phyloP scores from a whole-genome alignment of 2,329 filamentous ascomycete species.

The Rhytidhysteron rufulum region DNA sequence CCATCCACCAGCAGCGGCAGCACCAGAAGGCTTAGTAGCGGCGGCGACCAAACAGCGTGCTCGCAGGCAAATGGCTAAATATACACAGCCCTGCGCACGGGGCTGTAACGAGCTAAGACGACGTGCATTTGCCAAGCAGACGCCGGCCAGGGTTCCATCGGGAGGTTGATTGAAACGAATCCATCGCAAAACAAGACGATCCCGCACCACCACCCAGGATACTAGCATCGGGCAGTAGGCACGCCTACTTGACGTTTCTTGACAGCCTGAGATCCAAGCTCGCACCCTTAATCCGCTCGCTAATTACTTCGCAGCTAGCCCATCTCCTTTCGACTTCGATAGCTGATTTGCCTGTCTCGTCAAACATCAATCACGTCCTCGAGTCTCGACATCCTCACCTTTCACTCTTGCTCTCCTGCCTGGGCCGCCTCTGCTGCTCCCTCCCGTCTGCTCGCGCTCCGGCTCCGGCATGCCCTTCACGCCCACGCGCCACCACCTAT shows the following conservation, averaged over 20 bases:
- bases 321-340: neutral
- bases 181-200: conserved; percentile 36
- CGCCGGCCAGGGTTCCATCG: conserved; percentile 28
- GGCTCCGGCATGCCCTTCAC: conserved; percentile 33
- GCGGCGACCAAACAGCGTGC: too few relatives aligned
- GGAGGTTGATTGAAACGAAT: conserved; percentile 28
- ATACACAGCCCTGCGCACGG: conserved; percentile 26
- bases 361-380: conserved; percentile 9
- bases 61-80: too few relatives aligned
- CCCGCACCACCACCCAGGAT: conserved; percentile 4
- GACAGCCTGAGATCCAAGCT: conserved; percentile 1
- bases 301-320: neutral
- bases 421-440: conserved; percentile 12
- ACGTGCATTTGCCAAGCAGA: conserved; percentile 30
- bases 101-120: conserved; percentile 27
- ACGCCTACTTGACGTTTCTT: neutral
- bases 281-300: conserved; percentile 1
- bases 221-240: too few relatives aligned
- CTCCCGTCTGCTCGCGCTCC: conserved; percentile 24
- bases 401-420: too few relatives aligned
- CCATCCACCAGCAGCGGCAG: neutral
- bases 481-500: conserved; percentile 17
- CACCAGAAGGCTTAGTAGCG: conserved; percentile 1
- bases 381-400: too few relatives aligned
- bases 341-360: conserved; percentile 19